phyloP scores from a whole-genome alignment of 2,329 filamentous ascomycete genomes.

The Samsoniella hepiali region DNA sequence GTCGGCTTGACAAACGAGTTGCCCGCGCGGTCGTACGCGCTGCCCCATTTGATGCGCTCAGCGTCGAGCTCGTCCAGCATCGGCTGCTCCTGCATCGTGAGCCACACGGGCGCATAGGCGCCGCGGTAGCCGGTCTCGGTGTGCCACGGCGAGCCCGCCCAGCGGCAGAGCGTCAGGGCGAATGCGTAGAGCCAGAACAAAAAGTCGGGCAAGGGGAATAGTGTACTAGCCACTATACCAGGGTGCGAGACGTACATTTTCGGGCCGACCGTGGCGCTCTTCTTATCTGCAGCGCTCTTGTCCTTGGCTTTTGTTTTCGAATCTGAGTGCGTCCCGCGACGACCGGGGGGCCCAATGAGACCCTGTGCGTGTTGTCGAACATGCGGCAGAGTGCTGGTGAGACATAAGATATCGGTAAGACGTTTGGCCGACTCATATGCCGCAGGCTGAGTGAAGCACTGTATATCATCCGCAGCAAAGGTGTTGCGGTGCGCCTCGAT shows the following conservation, averaged over 20 bases:
- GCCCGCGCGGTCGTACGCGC: constrained; percentile 58
- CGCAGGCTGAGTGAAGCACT: constrained; percentile 58
- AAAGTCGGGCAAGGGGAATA: constrained; percentile 70
- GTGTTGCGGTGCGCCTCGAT: constrained; percentile 60
- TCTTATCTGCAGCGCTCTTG: constrained; percentile 16
- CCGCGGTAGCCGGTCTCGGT: constrained; percentile 71
- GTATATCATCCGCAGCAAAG: constrained; percentile 69
- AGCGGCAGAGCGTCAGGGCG: constrained; percentile 68
- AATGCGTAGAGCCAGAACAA: constrained; percentile 67
- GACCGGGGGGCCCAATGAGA: constrained; percentile 48
- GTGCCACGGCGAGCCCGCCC: constrained; percentile 87
- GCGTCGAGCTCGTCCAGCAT: constrained; percentile 55
- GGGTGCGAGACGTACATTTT: constrained; percentile 79
- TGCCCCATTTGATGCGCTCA: constrained; percentile 77
- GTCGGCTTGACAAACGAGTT: constrained; percentile 66
- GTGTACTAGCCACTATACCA: constrained; percentile 77
- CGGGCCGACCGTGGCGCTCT: constrained; percentile 39
- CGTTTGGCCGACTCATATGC: constrained; percentile 89
- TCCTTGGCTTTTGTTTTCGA: constrained; percentile 18
- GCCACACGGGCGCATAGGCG: constrained; percentile 72
- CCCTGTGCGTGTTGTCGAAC: constrained; percentile 53
- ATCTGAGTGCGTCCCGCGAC: constrained; percentile 21
- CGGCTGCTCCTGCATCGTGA: constrained; percentile 65
- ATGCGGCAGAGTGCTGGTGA: constrained; percentile 68
- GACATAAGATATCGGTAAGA: constrained; percentile 76